A percentile compares a stretch with the other conserved stretches of the same genome.
phyloP scores from a whole-genome alignment of 169 alveolate genomes.

The Eimeria sp. region DNA sequence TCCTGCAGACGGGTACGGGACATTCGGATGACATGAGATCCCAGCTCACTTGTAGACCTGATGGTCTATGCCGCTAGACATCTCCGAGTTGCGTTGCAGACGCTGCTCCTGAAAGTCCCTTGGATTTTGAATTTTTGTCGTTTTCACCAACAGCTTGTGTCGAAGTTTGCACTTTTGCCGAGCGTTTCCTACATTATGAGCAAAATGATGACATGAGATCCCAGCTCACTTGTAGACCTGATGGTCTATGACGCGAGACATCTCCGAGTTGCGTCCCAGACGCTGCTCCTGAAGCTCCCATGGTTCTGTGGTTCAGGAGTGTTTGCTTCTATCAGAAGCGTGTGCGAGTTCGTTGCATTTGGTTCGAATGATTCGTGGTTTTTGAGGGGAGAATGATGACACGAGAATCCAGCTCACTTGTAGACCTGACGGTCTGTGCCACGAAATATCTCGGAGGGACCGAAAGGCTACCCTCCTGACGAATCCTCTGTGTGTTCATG shows the following conservation, averaged over 20 bases:
- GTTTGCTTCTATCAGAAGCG: too few relatives aligned
- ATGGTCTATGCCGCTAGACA: constrained; percentile 85
- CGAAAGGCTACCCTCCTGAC: not conserved
- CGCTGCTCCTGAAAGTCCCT: constrained; percentile 38
- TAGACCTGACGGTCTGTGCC: constrained; percentile 81
- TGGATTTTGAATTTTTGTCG: not conserved
- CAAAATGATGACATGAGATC: constrained; percentile 85
- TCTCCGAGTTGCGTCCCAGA: constrained; percentile 37
- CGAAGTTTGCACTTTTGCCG: not conserved
- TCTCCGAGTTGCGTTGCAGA: constrained; percentile 62
- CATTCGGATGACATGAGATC: constrained; percentile 85
- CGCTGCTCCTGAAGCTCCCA: not conserved
- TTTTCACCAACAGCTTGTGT: not conserved
- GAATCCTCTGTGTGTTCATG: not conserved
- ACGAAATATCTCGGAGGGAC: constrained; percentile 77
- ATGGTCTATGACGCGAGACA: constrained; percentile 84
- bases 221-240: constrained; percentile 90
- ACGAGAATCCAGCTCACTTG: constrained; percentile 90
- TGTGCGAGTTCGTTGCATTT: not conserved
- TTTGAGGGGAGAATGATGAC: constrained; percentile 77
- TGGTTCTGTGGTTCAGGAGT: too few relatives aligned
- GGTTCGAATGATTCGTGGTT: too few relatives aligned
- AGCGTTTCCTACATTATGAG: not conserved
- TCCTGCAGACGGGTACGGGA: not conserved
- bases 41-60: constrained; percentile 90